A percentile compares a stretch with the other conserved stretches of the same genome.
These are phyloP conservation scores for Trametes gibbosa DNA, from an alignment of 768 basidiomycete genomes.

Conservation along the genomic window DNA sequence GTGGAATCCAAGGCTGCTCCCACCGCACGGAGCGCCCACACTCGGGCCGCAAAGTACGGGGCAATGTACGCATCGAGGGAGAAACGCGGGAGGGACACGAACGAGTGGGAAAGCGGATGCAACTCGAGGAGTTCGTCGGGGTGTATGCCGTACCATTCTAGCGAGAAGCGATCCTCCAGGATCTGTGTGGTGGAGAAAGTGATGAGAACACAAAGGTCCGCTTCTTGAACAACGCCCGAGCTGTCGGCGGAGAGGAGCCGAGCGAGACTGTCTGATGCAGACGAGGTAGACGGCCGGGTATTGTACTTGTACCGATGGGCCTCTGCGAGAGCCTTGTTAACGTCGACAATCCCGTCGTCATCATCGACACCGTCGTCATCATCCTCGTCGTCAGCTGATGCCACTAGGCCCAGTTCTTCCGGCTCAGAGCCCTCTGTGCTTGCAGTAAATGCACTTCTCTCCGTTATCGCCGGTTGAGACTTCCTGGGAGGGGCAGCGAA, in stretches of 20 bases:
- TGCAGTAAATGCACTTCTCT: not conserved
- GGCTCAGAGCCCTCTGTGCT: constrained; percentile 9
- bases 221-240: constrained; percentile 65
- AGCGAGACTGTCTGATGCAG: constrained; percentile 32
- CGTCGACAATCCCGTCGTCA: constrained; percentile 32
- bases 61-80: constrained; percentile 43
- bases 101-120: constrained; percentile 38
- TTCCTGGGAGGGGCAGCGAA: constrained; percentile 45
- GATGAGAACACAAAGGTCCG: constrained; percentile 52
- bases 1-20: constrained; percentile 22
- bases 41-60: constrained; percentile 59
- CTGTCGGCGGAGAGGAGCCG: constrained; percentile 58
- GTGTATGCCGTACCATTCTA: constrained; percentile 57
- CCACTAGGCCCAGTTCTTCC: constrained; percentile 14
- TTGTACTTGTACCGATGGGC: constrained; percentile 23
- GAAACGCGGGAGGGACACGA: constrained; percentile 44
- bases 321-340: constrained; percentile 23
- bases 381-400: constrained; percentile 32
- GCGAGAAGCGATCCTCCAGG: constrained; percentile 61
- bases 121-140: constrained; percentile 71
- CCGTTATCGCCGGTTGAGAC: not conserved
- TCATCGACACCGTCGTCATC: constrained; percentile 33
- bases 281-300: constrained; percentile 11
- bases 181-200: constrained; percentile 69
- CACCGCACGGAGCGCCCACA: constrained; percentile 48